Conservation (phyloP, 441 rosid genomes). For the Kokia cookei region DNA sequence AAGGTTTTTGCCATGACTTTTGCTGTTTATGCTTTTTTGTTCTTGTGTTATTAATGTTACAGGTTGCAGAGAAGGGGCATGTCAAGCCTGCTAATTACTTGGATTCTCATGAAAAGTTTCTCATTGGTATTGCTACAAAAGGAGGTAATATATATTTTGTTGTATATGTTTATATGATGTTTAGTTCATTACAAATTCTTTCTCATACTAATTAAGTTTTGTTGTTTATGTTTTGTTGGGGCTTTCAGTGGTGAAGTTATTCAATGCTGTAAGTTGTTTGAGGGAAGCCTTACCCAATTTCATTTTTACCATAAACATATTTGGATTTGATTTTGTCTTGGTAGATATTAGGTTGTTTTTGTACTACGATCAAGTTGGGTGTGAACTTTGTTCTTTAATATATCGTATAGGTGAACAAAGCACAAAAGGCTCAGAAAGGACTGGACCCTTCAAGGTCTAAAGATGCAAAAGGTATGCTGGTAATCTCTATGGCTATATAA, state of each 20-base stretch:
- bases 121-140: slow-evolving; percentile 85
- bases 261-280: slow-evolving; percentile 79
- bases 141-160: slow-evolving; percentile 54
- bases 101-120: slow-evolving; percentile 80
- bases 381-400: slow-evolving; percentile 5
- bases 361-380: neutral
- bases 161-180: neutral
- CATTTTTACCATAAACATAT: neutral
- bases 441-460: slow-evolving; percentile 70
- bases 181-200: neutral
- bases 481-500: neutral
- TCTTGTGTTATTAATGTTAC: neutral
- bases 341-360: neutral
- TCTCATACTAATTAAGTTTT: slow-evolving; percentile 28
- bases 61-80: slow-evolving; percentile 88
- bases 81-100: slow-evolving; percentile 68
- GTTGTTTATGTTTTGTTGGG: slow-evolving; percentile 22
- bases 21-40: neutral
- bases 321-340: neutral
- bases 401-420: slow-evolving; percentile 73
- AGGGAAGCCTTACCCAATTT: neutral
- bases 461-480: slow-evolving; percentile 69
- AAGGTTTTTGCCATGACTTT: neutral
- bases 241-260: slow-evolving; percentile 86
- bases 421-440: slow-evolving; percentile 84